Base-by-base conservation (phyloP, 2,329 filamentous ascomycete species). In the Trichothecium sympodiale region DNA sequence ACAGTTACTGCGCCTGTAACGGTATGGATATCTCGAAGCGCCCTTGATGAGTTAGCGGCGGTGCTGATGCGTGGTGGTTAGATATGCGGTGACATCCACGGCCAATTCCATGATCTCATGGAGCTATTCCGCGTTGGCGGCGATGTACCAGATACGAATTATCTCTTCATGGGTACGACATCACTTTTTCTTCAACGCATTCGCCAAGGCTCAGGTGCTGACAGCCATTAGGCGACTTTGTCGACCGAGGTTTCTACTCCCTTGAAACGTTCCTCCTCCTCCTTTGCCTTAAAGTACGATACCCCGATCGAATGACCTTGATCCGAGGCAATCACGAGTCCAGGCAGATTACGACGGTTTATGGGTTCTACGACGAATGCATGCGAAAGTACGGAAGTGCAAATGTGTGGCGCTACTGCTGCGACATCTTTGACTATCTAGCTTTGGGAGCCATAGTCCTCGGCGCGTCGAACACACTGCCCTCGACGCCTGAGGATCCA, bases 311-410 rank as follows among this genome's bases (percentile, higher is more conserved):
- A 47, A 95, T 96, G 66, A 96, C 91, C 4, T 73, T 96, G 29
- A 94, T 96, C 52, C 76, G 89, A 44, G 89, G 89, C 44, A 94
- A 94, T 57, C 87, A 94, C 65, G 89, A 96, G 61, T 95, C 88
- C 31, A 78, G 89, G 40, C 89, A 96, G 59, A 96, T 96, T 46
- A 96, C 89, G 16, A 94, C 86, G 5, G 89, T 96, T 12, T 96
- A 96, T 56, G 89, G 89, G 43, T 96, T 96, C 65, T 96, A 96
- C 64, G 89, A 96, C 53, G 89, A 96, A 63, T 96, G 89, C 52
- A 69, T 95, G 43, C 74, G 89, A 36, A 96, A 96, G 62, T 96
- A 96, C 53, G 89, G 89, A 41, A 94, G 83, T 53, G 88, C 89
- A 27, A 96, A 95, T 50, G 89, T 96, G 2, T 96, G 89, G 89